A percentile compares a stretch with the other conserved stretches of the same genome.
Conservation (phyloP, 140 eudicot species). For the Flaveria floridana region DNA sequence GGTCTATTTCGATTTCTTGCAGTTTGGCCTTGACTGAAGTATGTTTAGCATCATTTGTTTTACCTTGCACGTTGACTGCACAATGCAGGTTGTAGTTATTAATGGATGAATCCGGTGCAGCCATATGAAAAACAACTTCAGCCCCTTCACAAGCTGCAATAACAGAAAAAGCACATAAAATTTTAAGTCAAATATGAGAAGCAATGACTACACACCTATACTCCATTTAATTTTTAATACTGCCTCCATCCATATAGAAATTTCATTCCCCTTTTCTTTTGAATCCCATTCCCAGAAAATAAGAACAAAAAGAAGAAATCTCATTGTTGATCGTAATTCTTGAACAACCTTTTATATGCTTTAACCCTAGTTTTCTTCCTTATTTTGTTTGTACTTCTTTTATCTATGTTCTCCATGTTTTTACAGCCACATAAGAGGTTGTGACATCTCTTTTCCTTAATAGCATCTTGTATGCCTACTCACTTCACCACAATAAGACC, state of each 20-base stretch:
- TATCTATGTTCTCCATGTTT: constrained; percentile 17
- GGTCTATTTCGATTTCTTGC: neutral
- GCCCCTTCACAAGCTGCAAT: constrained; percentile 78
- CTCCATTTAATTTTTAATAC: neutral
- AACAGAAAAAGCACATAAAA: constrained; percentile 1
- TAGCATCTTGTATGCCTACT: constrained; percentile 11
- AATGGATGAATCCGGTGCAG: constrained; percentile 90
- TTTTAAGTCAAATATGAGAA: constrained; percentile 22
- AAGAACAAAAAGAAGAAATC: neutral
- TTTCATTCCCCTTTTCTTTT: neutral
- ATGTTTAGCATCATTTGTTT: constrained; percentile 9
- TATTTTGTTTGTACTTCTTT: constrained; percentile 1
- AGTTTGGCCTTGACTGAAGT: constrained; percentile 5
- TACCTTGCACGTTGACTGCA: constrained; percentile 84
- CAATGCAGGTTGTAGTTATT: constrained; percentile 76
- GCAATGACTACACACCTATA: constrained; percentile 13
- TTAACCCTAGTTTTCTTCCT: constrained; percentile 17
- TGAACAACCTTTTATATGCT: neutral
- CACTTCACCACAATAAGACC: neutral
- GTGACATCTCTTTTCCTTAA: constrained; percentile 16
- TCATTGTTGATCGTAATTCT: neutral
- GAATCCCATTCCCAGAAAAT: neutral
- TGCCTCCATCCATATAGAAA: neutral
- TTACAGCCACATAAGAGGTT: constrained; percentile 1
- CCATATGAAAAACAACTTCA: constrained; percentile 95